Evolutionary conservation across 345 rosid species (phyloP).

Genomic region (Anacardium occidentale): DNA sequence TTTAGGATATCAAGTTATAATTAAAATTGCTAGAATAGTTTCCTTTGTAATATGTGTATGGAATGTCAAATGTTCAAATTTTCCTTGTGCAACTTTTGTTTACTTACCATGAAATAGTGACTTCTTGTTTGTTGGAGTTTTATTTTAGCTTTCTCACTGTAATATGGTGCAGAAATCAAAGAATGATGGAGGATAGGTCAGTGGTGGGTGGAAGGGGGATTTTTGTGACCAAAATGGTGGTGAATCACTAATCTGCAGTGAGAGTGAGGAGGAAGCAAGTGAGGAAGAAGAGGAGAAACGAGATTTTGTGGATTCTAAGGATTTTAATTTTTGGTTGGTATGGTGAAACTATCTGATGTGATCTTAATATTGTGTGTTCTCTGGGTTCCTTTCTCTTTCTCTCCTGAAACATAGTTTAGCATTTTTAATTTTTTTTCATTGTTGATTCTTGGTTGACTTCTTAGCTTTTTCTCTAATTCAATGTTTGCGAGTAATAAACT

Average conservation of each 20-base stretch:
- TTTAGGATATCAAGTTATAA: not conserved
- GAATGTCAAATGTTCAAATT: not conserved
- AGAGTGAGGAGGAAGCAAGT: constrained; percentile 87
- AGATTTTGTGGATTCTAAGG: constrained; percentile 76
- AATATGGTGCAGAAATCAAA: constrained; percentile 73
- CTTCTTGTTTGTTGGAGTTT: not conserved
- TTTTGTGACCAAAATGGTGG: constrained; percentile 97
- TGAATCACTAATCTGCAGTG: constrained; percentile 99
- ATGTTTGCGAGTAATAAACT: not conserved
- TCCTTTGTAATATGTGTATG: constrained; percentile 3
- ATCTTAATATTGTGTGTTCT: constrained; percentile 3
- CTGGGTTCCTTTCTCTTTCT: not conserved
- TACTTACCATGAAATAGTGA: not conserved
- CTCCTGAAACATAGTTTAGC: not conserved
- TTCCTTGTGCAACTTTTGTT: not conserved
- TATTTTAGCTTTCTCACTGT: not conserved
- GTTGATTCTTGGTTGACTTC: not conserved
- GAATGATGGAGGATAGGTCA: constrained; percentile 99
- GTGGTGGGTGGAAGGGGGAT: constrained; percentile 97
- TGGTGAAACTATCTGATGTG: constrained; percentile 24
- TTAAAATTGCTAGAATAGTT: not conserved
- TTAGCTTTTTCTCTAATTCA: not conserved
- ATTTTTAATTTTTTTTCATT: not conserved
- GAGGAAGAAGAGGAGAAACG: constrained; percentile 86
- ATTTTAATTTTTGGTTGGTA: constrained; percentile 85